Evolutionary conservation across 2,329 filamentous ascomycete genomes (phyloP).

Genomic region (Pyricularia sp.): DNA sequence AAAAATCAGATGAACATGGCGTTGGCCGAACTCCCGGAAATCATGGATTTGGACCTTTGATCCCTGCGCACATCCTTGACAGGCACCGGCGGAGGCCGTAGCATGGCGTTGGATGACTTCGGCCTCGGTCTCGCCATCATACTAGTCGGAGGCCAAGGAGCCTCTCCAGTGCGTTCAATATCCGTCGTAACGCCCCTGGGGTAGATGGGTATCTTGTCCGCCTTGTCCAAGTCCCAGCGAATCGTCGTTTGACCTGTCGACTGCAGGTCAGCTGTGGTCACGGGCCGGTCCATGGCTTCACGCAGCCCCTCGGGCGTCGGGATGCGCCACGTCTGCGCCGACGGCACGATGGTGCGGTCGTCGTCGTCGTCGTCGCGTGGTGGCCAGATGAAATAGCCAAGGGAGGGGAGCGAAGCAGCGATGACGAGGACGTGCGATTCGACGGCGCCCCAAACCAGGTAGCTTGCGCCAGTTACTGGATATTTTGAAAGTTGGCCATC

Average conservation of each 20-base stretch:
- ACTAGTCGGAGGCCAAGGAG: not conserved
- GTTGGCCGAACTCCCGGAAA: not conserved
- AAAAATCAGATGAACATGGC: not conserved
- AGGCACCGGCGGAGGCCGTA: not conserved
- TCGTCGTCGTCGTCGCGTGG: not conserved
- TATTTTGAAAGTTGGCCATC: not conserved
- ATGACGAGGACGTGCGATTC: constrained; percentile 1
- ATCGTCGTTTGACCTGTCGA: not conserved
- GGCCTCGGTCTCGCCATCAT: not conserved
- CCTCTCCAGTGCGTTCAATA: not conserved
- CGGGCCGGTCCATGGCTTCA: not conserved
- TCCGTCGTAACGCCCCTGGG: not conserved
- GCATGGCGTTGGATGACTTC: not conserved
- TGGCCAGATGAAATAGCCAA: not conserved
- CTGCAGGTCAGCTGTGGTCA: not conserved
- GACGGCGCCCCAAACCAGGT: not conserved
- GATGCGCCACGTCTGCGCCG: not conserved
- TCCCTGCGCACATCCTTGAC: not conserved
- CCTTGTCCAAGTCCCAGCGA: not conserved
- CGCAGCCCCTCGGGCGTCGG: constrained; percentile 1
- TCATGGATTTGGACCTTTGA: not conserved
- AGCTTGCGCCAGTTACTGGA: not conserved
- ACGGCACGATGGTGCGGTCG: not conserved
- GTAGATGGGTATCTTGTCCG: not conserved
- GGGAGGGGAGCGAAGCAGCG: not conserved